These are phyloP conservation scores for Albifimbria verrucaria DNA, from an alignment of 2,329 filamentous ascomycete genomes.

Conservation along the genomic window DNA sequence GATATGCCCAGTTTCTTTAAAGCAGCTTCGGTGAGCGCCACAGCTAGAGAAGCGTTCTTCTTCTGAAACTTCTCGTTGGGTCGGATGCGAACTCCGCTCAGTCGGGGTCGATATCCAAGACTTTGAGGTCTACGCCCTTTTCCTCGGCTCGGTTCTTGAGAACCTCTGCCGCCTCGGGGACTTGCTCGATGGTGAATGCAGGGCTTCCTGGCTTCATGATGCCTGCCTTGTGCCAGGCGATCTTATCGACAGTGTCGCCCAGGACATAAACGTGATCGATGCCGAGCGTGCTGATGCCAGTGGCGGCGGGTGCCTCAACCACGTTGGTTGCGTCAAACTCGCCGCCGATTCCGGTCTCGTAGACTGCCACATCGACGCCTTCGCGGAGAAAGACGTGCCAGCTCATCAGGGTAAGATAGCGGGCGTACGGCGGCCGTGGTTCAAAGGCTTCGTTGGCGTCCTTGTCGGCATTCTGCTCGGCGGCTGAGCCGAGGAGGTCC, in stretches of 20 bases:
- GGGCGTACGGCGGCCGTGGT: constrained; percentile 54
- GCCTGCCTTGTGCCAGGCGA: constrained; percentile 73
- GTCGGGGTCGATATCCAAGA: constrained; percentile 44
- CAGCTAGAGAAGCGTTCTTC: constrained; percentile 52
- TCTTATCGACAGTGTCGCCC: constrained; percentile 60
- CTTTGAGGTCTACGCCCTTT: constrained; percentile 43
- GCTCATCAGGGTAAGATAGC: constrained; percentile 63
- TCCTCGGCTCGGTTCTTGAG: constrained; percentile 49
- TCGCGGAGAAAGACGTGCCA: constrained; percentile 65
- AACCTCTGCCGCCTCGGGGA: constrained; percentile 40
- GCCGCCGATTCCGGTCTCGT: constrained; percentile 66
- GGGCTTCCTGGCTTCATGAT: constrained; percentile 61
- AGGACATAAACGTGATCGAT: constrained; percentile 66
- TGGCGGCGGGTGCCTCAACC: constrained; percentile 53
- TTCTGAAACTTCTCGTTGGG: constrained; percentile 57
- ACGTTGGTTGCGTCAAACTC: constrained; percentile 69
- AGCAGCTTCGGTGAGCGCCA: constrained; percentile 49
- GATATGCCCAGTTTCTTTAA: constrained; percentile 41
- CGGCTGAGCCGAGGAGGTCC: constrained; percentile 47
- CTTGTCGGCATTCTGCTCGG: constrained; percentile 15
- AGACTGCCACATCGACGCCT: constrained; percentile 58
- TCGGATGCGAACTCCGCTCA: constrained; percentile 43
- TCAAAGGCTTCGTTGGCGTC: constrained; percentile 30
- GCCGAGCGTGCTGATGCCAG: constrained; percentile 63
- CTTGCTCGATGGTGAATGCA: constrained; percentile 57